These are phyloP conservation scores for Colletotrichum liaoningense DNA, from an alignment of 2,329 filamentous ascomycete genomes.

Conservation along the genomic window DNA sequence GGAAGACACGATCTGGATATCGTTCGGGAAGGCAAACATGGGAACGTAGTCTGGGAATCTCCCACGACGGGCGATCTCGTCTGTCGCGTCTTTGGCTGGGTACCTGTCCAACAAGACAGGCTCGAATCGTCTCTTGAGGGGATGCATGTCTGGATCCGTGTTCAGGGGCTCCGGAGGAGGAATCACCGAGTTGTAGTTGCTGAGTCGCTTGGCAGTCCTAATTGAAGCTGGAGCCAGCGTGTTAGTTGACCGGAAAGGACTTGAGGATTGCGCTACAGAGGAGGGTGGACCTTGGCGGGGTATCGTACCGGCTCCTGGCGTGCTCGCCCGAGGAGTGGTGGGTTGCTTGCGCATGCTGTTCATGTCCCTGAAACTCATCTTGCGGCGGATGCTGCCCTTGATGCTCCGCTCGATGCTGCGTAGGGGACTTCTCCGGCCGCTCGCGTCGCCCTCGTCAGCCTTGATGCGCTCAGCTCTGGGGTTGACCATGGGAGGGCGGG, in stretches of 20 bases:
- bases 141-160: conserved; percentile 92
- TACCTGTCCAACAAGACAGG: conserved; percentile 96
- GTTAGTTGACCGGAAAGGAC: conserved; percentile 35
- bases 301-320: conserved; percentile 33
- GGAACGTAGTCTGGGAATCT: conserved; percentile 97
- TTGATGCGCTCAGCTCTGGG: conserved; percentile 86
- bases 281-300: conserved; percentile 28
- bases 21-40: conserved; percentile 99
- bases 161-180: conserved; percentile 92
- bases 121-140: conserved; percentile 92
- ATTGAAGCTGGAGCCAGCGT: conserved; percentile 60
- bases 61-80: conserved; percentile 83
- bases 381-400: conserved; percentile 89
- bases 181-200: conserved; percentile 98
- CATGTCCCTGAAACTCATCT: conserved; percentile 95
- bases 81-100: conserved; percentile 82
- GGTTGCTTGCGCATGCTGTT: conserved; percentile 92
- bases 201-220: conserved; percentile 87
- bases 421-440: conserved; percentile 66
- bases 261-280: conserved; percentile 29
- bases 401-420: conserved; percentile 71
- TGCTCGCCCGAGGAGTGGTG: conserved; percentile 56
- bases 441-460: conserved; percentile 72
- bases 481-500: conserved; percentile 78
- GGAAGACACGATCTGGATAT: conserved; percentile 95